phyloP scores from a whole-genome alignment of 2,329 filamentous ascomycete species.

The Plenodomus lindquistii region DNA sequence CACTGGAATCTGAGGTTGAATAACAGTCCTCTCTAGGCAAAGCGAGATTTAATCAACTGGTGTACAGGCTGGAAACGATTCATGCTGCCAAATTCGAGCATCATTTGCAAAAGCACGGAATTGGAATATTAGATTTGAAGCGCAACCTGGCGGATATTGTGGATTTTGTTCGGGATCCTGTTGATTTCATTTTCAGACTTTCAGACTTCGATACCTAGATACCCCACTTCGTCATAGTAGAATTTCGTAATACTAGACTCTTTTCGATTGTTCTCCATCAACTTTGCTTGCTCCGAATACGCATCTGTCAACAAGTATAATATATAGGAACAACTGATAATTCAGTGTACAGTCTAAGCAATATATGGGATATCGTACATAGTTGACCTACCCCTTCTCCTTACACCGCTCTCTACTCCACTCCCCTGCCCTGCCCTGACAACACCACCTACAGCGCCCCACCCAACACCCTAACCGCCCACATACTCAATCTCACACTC shows the following conservation, averaged over 20 bases:
- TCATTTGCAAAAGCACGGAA: not conserved
- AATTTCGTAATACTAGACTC: no score
- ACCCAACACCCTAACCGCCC: conserved; percentile 83
- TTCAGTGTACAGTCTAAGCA: no score
- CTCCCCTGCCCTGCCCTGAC: not conserved
- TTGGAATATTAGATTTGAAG: not conserved
- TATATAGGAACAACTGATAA: no score
- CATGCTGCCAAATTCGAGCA: not conserved
- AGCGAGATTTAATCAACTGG: no score
- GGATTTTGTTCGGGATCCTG: not conserved
- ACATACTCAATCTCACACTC: conserved; percentile 88
- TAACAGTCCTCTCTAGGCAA: no score
- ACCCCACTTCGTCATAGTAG: not conserved
- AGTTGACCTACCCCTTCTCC: no score
- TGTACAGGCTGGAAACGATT: no score
- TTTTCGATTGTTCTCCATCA: no score
- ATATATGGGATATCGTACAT: no score
- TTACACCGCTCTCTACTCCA: not conserved
- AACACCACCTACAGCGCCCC: conserved; percentile 72
- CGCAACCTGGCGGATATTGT: not conserved
- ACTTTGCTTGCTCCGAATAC: no score
- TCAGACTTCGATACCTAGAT: not conserved
- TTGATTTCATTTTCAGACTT: not conserved
- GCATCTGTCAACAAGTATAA: no score
- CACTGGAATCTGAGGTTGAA: no score